Base-by-base conservation (phyloP, 2,329 filamentous ascomycete genomes). In the Diaporthe nobilis region DNA sequence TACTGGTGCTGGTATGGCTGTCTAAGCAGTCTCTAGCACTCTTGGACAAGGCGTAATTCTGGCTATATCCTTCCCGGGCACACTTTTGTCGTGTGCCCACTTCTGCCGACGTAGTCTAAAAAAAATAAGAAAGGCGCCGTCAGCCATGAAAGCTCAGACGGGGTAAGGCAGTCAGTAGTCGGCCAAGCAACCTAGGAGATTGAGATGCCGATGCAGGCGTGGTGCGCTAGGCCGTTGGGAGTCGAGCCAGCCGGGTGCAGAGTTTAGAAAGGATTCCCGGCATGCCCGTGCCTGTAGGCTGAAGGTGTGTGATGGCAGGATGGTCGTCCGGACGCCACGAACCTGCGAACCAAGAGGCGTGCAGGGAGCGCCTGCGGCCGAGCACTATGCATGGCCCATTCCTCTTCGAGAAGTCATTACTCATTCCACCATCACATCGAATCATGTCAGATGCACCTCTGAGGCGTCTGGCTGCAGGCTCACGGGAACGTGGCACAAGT, bases 391-490 rank as follows among this genome's bases (percentile, higher is more conserved):
- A 55, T 55, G 65, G n/a, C 65, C 65, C n/a, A 70, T 70, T 55
- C 65, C 65, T 70, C 47, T 70, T 55, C n/a, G 65, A 70, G 65
- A 55, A 70, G 65, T 70, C 65, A 70, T 70, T 70, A 70, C 65
- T 70, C 65, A 70, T 70, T 70, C 65, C 47, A 55, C 65, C 65
- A 55, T 70, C 34, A 70, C n/a, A 70, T 70, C 65, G 65, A 68
- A 68, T 68, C 65, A 68, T 68, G 65, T 42, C 65, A 70, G 65
- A 70, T 70, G 49, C 34, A 34, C n/a, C n/a, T 39, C 49, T 42
- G 49, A 15, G 49, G 34, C 47, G 65, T 28, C 34, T 70, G 9
- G 49, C 34, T 70, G 49, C 49, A 70, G 34, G 49, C 49, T 70
- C 65, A 25, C 65, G 49, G 47, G 61, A 37, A 42, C 65, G 34